These are phyloP conservation scores for Leucoagaricus sp. DNA, from an alignment of 1,284 basidiomycete species.

Conservation along the genomic window DNA sequence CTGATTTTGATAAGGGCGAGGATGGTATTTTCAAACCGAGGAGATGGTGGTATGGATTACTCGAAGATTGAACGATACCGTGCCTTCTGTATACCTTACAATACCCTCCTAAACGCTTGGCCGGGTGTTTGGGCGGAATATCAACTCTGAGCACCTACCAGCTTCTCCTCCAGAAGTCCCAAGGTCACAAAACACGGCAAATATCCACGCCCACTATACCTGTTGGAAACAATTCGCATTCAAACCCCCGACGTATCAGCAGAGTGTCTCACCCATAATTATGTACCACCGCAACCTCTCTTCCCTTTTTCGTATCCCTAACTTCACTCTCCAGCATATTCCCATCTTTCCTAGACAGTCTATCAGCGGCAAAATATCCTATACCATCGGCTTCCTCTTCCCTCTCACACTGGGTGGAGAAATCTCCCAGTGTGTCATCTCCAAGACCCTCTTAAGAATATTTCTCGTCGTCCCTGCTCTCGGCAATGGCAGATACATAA, in stretches of 20 bases:
- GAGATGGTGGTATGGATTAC: conserved; percentile 58
- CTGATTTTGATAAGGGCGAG: conserved; percentile 49
- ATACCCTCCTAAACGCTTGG: not conserved
- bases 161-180: conserved; percentile 47
- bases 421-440: conserved; percentile 62
- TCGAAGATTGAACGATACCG: not conserved
- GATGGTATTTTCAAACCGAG: conserved; percentile 33
- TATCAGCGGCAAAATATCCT: conserved; percentile 61
- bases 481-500: conserved; percentile 41
- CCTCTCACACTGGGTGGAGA: conserved; percentile 52
- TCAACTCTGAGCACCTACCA: not conserved
- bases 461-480: conserved; percentile 56
- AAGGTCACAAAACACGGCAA: conserved; percentile 75
- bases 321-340: conserved; percentile 55
- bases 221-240: conserved; percentile 22
- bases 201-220: conserved; percentile 67
- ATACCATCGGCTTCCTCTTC: conserved; percentile 48
- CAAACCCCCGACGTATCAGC: conserved; percentile 3
- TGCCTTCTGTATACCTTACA: not conserved
- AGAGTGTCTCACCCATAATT: conserved; percentile 75
- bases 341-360: conserved; percentile 71
- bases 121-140: no score
- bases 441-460: conserved; percentile 56
- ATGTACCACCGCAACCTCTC: conserved; percentile 42
- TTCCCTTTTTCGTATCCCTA: conserved; percentile 18